Conservation (phyloP, 2,329 filamentous ascomycete species). For the Scedosporium boydii region DNA sequence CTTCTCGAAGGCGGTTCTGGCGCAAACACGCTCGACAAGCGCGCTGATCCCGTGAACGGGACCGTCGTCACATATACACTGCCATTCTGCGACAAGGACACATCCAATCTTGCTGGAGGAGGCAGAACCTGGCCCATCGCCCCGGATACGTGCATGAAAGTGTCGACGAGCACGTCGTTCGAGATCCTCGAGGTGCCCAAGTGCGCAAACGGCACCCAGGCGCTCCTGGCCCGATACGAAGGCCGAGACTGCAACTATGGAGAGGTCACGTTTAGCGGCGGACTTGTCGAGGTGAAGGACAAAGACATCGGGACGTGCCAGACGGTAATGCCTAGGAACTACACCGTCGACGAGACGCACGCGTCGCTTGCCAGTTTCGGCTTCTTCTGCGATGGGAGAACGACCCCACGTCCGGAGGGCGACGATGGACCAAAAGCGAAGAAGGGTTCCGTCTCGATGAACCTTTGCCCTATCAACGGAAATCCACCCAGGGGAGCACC, state of each 20-base stretch:
- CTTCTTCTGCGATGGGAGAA: constrained; percentile 11
- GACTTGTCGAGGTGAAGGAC: constrained; percentile 9
- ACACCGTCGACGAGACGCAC: constrained; percentile 7
- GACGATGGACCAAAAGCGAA: constrained; percentile 6
- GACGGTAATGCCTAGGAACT: constrained; percentile 1
- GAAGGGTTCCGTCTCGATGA: constrained; percentile 9
- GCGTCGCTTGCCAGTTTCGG: constrained; percentile 7
- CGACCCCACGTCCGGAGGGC: constrained; percentile 5
- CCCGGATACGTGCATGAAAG: constrained; percentile 10
- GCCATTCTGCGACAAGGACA: constrained; percentile 7
- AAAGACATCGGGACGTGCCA: constrained; percentile 8
- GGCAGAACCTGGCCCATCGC: constrained; percentile 5
- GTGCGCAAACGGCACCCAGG: constrained; percentile 11
- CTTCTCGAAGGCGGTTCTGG: not conserved
- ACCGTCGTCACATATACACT: constrained; percentile 9
- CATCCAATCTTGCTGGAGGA: not conserved
- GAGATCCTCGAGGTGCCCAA: constrained; percentile 8
- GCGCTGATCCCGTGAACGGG: constrained; percentile 2
- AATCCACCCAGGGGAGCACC: not conserved
- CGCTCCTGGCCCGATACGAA: constrained; percentile 11
- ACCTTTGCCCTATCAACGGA: constrained; percentile 7
- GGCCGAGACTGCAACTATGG: constrained; percentile 10
- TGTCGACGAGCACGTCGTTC: constrained; percentile 9
- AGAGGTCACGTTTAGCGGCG: constrained; percentile 9
- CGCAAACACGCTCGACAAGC: not conserved